These are phyloP conservation scores for Collybiopsis confluens DNA, from an alignment of 768 basidiomycete genomes.

Conservation along the genomic window DNA sequence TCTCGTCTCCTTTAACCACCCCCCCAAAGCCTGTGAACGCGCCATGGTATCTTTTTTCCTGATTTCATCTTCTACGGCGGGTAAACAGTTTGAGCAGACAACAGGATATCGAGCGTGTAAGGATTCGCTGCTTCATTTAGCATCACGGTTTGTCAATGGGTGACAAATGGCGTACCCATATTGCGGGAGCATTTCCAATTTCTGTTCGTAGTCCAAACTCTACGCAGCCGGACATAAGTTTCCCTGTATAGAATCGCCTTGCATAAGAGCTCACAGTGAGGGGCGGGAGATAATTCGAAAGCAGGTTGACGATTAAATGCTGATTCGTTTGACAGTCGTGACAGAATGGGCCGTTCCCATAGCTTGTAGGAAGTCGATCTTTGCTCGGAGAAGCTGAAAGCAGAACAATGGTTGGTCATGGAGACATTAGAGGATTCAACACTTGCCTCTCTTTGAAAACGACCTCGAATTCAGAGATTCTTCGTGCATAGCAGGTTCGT, in stretches of 20 bases:
- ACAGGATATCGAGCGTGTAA: conserved; percentile 84
- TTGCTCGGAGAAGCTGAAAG: conserved; percentile 63
- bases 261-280: conserved; percentile 52
- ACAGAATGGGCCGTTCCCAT: conserved; percentile 69
- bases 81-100: conserved; percentile 72
- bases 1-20: conserved; percentile 62
- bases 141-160: no score
- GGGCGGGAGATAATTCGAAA: conserved; percentile 85
- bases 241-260: conserved; percentile 5
- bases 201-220: conserved; percentile 68
- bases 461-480: conserved; percentile 64
- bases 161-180: conserved; percentile 35
- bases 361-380: conserved; percentile 61
- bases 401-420: background rate
- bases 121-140: conserved; percentile 35
- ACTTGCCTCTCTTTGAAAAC: conserved; percentile 70
- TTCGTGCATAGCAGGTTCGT: conserved; percentile 87
- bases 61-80: conserved; percentile 80
- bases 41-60: conserved; percentile 78
- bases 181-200: conserved; percentile 59
- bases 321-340: conserved; percentile 92
- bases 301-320: conserved; percentile 76
- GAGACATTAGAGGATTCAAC: background rate
- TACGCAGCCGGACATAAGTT: conserved; percentile 21
- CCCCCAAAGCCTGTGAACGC: conserved; percentile 68